Evolutionary conservation across 73 alveolate genomes (phyloP), one percentile per base, ranked within the genome.

Genomic region (Paramecium sexaurelia): DNA sequence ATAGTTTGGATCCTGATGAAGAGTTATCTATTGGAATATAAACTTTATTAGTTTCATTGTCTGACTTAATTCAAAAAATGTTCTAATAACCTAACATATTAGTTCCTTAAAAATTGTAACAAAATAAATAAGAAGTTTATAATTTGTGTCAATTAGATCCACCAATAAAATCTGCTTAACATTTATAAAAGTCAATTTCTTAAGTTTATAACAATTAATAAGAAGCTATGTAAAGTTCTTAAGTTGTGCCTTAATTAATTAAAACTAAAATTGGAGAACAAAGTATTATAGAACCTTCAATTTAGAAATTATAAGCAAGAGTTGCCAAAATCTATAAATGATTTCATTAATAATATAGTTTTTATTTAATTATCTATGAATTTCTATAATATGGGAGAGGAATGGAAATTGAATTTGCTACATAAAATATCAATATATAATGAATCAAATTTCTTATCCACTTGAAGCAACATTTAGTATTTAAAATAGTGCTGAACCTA

Each of bases 401-500:
- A n/a, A n/a, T n/a, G n/a, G n/a, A 43, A 43, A 43, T 43, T 43
- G 33, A 51, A 51, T n/a, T n/a, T 51, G 67, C 67, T 51, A 51
- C 57, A 43, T 17, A 1, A 51, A 51, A 51, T 51, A 17, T 29
- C 22, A n/a, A 51, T 51, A n/a, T 17, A n/a, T 51, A 1, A 51
- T 17, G 67, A 61, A 61, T 26, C 45, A 61, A 5, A 61, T 26
- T 13, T 85, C 92, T 17, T 45, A 26, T 32, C 51, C 69, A 55
- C 86, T 55, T 1, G 92, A 85, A 85, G 92, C 94, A 33, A 82
- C 86, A 56, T 82, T 90, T 17, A 90, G 78, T 43, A 95, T 95
- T 92, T 93, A 94, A 69, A 95, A 95, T 75, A 95, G 35, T 19
- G 98, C 98, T 1, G 97, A 94, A 15, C 98, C 98, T 6, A 95